These are phyloP conservation scores for Hypoxylon subgilvum DNA, from an alignment of 495 filamentous ascomycete species.

Conservation along the genomic window DNA sequence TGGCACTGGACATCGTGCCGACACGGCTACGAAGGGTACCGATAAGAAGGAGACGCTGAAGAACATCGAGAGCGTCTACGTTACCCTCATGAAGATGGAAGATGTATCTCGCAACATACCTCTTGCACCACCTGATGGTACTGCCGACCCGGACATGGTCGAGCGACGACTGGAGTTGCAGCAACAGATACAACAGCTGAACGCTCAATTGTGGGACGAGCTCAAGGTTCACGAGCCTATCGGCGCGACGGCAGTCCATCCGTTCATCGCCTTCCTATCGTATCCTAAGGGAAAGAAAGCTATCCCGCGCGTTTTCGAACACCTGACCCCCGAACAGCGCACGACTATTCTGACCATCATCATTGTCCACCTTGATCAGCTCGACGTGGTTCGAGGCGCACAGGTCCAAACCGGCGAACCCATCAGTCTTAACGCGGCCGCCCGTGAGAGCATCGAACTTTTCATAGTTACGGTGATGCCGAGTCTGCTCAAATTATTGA, in stretches of 20 bases:
- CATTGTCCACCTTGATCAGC: slow-evolving; percentile 85
- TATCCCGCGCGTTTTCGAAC: slow-evolving; percentile 91
- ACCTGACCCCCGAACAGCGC: slow-evolving; percentile 88
- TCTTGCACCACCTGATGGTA: slow-evolving; percentile 64
- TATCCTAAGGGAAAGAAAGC: slow-evolving; percentile 96
- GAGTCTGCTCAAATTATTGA: slow-evolving; percentile 82
- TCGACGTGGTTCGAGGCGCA: slow-evolving; percentile 85
- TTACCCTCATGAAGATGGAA: slow-evolving; percentile 87
- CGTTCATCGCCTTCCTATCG: slow-evolving; percentile 94
- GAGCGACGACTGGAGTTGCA: slow-evolving; percentile 77
- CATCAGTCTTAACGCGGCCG: slow-evolving; percentile 65
- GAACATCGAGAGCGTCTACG: slow-evolving; percentile 86
- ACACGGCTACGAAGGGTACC: slow-evolving; percentile 54
- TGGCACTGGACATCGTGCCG: slow-evolving; percentile 56
- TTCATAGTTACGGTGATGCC: slow-evolving; percentile 89
- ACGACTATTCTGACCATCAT: slow-evolving; percentile 95
- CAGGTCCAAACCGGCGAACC: slow-evolving; percentile 71
- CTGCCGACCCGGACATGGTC: slow-evolving; percentile 65
- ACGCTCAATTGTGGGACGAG: slow-evolving; percentile 78
- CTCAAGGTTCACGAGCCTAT: slow-evolving; percentile 93
- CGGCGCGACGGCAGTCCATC: slow-evolving; percentile 75
- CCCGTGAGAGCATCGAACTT: slow-evolving; percentile 89
- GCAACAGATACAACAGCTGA: slow-evolving; percentile 77
- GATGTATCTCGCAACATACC: slow-evolving; percentile 92
- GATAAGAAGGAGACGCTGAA: slow-evolving; percentile 83